Base-by-base conservation (phyloP, 176 grass and related monocot species). In the Puya raimondii region DNA sequence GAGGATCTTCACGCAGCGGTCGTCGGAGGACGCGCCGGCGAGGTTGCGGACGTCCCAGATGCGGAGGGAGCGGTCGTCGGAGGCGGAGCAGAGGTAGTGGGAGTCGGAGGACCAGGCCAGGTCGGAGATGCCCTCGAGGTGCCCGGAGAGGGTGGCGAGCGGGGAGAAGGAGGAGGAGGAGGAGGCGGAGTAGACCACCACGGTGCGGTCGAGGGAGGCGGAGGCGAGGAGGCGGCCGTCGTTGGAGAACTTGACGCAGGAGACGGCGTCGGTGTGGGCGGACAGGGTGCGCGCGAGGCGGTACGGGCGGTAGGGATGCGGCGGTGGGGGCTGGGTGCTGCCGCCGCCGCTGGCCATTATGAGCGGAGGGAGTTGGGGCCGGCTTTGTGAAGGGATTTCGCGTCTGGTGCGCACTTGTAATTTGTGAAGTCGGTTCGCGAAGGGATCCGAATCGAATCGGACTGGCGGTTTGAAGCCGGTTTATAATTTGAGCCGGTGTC, bases 181-280 rank as follows among this genome's bases (percentile, higher is more conserved):
- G 64, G 79, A 76, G 52, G 93, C 77, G 76, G 83, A 85, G 27
- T 88, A 85, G 27, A 96, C 72, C 56, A 87, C 84, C 21, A 90
- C 68, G 4, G 86, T 92, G 47, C 83, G 76, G 84, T 92, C 93
- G 27, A 96, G 86, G 48, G 93, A 96, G 11, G 93, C 84, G 47
- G 93, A 90, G 11, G 93, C 89, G 11, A 97, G 84, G 54, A 92
- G 71, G 16, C 79, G 84, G 22, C 93, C 93, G 74, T 91, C 91
- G 72, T 87, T 87, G 77, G 93, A 92, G 84, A 92, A 97, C 53
- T 91, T 85, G 64, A 97, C 86, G 84, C 84, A 97, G 13, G 93
- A 97, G 8, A 97, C 69, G 63, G 93, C 93, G 4, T 73, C 72
- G 52, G 64, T 59, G 80, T 97, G 93, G 12, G 70, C 83, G 3